Conservation (phyloP, 768 basidiomycete genomes). For the Clitopilus passeckerianus region DNA sequence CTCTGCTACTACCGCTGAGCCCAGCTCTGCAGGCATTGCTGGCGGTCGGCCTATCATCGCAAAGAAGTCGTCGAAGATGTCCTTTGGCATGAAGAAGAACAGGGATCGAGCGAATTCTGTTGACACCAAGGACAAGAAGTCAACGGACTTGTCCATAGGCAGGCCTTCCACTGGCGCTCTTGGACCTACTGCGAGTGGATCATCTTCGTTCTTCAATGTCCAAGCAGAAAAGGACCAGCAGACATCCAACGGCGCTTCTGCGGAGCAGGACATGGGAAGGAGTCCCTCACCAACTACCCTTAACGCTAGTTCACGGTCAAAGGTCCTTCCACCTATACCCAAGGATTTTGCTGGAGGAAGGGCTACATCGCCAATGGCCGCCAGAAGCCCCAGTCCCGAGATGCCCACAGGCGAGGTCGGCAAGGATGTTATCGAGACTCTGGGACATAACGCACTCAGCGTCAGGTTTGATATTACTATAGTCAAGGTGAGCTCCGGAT, state of each 20-base stretch:
- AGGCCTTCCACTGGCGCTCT: constrained; percentile 38
- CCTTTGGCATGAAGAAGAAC: constrained; percentile 63
- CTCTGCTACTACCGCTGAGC: constrained; percentile 50
- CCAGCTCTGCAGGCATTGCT: constrained; percentile 22
- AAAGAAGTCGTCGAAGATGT: constrained; percentile 76
- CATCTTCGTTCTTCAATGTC: constrained; percentile 85
- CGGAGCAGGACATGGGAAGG: constrained; percentile 22
- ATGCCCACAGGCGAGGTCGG: constrained; percentile 66
- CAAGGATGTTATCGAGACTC: constrained; percentile 63
- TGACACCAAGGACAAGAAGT: constrained; percentile 27
- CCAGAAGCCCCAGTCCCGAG: constrained; percentile 39
- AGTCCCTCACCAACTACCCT: constrained; percentile 32
- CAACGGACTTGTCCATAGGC: constrained; percentile 20
- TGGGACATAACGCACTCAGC: constrained; percentile 73
- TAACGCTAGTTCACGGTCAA: constrained; percentile 48
- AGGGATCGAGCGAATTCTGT: constrained; percentile 41
- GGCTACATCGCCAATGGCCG: constrained; percentile 19
- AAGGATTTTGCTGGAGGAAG: constrained; percentile 45
- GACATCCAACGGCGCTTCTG: constrained; percentile 20
- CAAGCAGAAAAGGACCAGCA: constrained; percentile 30
- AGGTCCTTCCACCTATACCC: constrained; percentile 78
- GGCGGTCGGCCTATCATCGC: constrained; percentile 47
- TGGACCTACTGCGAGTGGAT: constrained; percentile 65
- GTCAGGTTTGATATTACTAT: constrained; percentile 97
- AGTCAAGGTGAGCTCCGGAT: constrained; percentile 68